phyloP scores from a whole-genome alignment of 495 filamentous ascomycete genomes.

The Penicillium longicatenatum region DNA sequence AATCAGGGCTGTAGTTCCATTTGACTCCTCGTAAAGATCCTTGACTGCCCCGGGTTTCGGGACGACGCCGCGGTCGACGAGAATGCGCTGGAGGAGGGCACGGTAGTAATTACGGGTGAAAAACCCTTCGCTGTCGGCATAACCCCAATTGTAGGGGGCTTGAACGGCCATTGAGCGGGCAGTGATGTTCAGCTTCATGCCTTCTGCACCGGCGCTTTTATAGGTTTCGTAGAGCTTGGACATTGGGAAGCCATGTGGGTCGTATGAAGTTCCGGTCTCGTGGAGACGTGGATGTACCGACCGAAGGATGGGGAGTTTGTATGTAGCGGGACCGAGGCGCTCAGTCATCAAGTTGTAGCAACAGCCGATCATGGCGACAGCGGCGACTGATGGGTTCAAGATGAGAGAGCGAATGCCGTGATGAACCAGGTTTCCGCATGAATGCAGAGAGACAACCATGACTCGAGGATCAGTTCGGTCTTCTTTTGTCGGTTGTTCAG shows the following conservation, averaged over 20 bases:
- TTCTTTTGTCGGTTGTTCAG: constrained; percentile 13
- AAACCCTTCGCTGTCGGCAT: constrained; percentile 76
- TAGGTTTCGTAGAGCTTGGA: constrained; percentile 68
- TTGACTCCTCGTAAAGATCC: constrained; percentile 37
- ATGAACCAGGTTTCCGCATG: constrained; percentile 95
- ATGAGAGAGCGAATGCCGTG: constrained; percentile 86
- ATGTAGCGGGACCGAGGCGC: constrained; percentile 80
- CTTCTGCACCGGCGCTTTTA: constrained; percentile 48
- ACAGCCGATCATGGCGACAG: constrained; percentile 93
- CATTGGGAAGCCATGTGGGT: constrained; percentile 94
- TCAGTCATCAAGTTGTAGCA: constrained; percentile 97
- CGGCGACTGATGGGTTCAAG: constrained; percentile 78
- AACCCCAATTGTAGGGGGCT: constrained; percentile 89
- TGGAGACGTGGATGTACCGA: constrained; percentile 56
- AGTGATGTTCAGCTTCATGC: constrained; percentile 89
- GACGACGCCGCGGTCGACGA: constrained; percentile 78
- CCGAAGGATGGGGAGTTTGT: constrained; percentile 73
- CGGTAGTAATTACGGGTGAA: constrained; percentile 95
- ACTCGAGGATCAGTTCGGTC: constrained; percentile 45
- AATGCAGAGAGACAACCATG: constrained; percentile 93
- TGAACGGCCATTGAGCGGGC: constrained; percentile 96
- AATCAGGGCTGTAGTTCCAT: constrained; percentile 54
- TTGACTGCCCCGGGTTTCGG: constrained; percentile 48
- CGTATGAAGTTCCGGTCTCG: constrained; percentile 61
- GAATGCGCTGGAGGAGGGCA: constrained; percentile 84